phyloP scores from a whole-genome alignment of 768 basidiomycete genomes.

The Boletus bicolor region DNA sequence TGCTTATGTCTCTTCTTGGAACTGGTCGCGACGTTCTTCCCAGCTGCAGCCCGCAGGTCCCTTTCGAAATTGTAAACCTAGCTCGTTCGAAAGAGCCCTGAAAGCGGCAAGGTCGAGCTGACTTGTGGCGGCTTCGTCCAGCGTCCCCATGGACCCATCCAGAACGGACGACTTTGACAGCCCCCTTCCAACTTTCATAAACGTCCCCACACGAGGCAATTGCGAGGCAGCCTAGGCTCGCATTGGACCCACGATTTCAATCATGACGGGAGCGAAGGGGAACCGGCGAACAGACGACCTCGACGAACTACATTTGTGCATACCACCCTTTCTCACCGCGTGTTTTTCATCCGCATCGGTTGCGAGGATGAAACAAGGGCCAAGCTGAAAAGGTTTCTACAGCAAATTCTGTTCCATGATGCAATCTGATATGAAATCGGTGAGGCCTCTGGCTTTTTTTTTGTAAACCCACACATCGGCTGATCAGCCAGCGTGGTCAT shows the following conservation, averaged over 20 bases:
- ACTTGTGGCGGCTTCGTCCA: background rate
- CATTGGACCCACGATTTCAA: background rate
- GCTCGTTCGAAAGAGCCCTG: background rate
- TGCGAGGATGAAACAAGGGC: slow-evolving; percentile 22
- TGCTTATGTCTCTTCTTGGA: background rate
- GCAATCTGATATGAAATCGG: slow-evolving; percentile 20
- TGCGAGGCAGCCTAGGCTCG: slow-evolving; percentile 19
- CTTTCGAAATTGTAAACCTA: background rate
- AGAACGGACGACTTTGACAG: background rate
- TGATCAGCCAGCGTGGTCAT: slow-evolving; percentile 12
- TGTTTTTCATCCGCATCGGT: slow-evolving; percentile 6
- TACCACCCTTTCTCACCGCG: slow-evolving; percentile 3
- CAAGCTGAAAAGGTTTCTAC: background rate
- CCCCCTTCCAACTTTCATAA: background rate
- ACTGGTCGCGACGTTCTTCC: slow-evolving; percentile 1
- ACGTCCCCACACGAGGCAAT: slow-evolving; percentile 17
- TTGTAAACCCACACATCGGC: background rate
- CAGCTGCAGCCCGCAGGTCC: background rate
- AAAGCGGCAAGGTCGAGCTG: background rate
- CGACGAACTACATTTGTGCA: background rate
- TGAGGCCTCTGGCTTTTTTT: background rate
- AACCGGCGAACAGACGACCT: background rate
- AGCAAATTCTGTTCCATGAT: slow-evolving; percentile 6
- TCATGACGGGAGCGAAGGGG: background rate
- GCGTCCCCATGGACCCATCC: background rate